Evolutionary conservation across 164 flowering plant genomes (phyloP), one percentile per base, ranked within the genome.

Genomic region (Warburgia ugandensis): DNA sequence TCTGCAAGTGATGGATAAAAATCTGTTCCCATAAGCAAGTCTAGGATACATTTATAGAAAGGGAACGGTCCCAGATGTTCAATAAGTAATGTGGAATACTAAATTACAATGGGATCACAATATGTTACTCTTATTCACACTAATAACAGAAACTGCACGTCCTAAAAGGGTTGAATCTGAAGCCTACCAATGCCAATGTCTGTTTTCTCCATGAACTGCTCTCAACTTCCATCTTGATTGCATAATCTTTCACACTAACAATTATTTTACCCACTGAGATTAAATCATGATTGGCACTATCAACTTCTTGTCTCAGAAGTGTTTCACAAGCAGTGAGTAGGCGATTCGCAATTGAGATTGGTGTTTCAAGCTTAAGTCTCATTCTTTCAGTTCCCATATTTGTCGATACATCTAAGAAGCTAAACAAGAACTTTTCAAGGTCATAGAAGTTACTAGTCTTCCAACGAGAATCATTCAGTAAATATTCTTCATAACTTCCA

Each of bases 361-460:
- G 98, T 40, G 98, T 92, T 73, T 72, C 88, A 52, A 92, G 85
- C 76, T 92, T 92, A 53, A 92, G 90, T 62, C 70, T 80, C 67
- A 92, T 79, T 67, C 98, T 81, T 56, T 92, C 94, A 68, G 62
- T 65, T 52, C 98, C 98, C 22, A 73, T 64, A 65, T 59, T 66
- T 21, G 94, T 74, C 62, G 95, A 77, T 21, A 80, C 75, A 77
- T 92, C 98, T 57, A 92, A 54, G 58, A 92, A 86, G 59, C 94
- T 84, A 35, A 76, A 81, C 60, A 92, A 66, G 64, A 74, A 92
- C 32, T 68, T 66, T 55, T 92, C 98, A 68, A 88, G 72, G 54
- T 85, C 78, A 51, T 55, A 8, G 55, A 85, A 92, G 53, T 75
- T 68, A 48, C 64, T 65, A 51, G 52, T 54, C 61, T 52, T 69